Evolutionary conservation across 106 monocot genomes (phyloP), one percentile per base, ranked within the genome.

Genomic region (Dendrobium nobile): DNA sequence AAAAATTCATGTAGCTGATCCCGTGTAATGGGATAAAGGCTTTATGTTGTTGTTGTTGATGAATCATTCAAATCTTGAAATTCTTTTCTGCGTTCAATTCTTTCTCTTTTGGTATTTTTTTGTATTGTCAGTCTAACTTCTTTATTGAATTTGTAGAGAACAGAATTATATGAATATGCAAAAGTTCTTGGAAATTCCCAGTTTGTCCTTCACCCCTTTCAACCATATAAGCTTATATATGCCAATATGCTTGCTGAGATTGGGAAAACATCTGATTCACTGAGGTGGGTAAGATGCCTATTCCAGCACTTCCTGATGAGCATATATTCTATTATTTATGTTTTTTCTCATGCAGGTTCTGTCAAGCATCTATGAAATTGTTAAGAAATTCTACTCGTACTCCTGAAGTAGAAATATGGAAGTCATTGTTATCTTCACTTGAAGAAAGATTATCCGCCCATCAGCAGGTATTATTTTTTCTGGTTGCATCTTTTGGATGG

Each of bases 151-250:
- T 44, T 80, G 59, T 87, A 96, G 96, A 90, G 96, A 79, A 96
- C 96, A 73, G 96, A 96, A 75, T 73, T 96, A 47, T 96, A 93
- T 82, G 96, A 96, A 73, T 90, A 96, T 59, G 85, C 96, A 40
- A 96, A 94, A 81, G 93, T 96, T 75, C 86, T 89, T 78, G 92
- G 93, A 51, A 96, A 96, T 90, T 92, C 96, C 73, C 96, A 96
- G 82, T 96, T 87, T 83, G 78, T 89, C 31, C 83, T 93, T 27
- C 84, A 87, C 41, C 84, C 90, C 8, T 94, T 96, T 80, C 96
- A 96, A 75, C 96, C 96, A 72, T 96, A 96, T 58, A 96, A 96
- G 84, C 84, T 94, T 43, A 80, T 93, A 51, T 96, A 96, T 88
- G 96, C 96, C 5, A 79, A 87, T 80, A 96, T 96, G 96, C 86